Evolutionary conservation across 225 moss, liverwort and hornwort species (phyloP), one percentile per base, ranked within the genome.

Genomic region (Ulota crispa): DNA sequence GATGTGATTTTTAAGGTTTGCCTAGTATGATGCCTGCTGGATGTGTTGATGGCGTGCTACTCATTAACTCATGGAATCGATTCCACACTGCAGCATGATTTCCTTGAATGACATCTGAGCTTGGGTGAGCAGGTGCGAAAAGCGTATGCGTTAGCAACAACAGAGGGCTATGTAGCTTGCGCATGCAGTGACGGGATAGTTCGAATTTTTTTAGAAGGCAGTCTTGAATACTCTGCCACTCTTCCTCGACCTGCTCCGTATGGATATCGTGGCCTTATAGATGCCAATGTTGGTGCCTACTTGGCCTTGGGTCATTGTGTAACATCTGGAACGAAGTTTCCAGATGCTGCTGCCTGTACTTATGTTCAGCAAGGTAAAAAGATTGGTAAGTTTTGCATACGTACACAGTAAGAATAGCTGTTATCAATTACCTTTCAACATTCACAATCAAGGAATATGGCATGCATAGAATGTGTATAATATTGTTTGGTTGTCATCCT

Each of bases 201-300:
- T 26, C 85, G 93, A 54, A 84, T 92, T 30, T 93, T 93, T 69
- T 72, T 80, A 79, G 88, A 92, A 69, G 89, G 85, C 39, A 88
- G 85, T 78, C 90, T 93, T 78, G 87, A 87, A 41, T 93, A 93
- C 61, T 83, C 89, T 78, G 83, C 93, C 45, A 93, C 92, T 59
- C 86, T 93, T 75, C 93, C 93, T 81, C 83, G 93, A 57, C 93
- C 93, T 80, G 93, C 90, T 41, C 93, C 93, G 20, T 81, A 90
- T 75, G 93, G 93, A 21, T 93, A 92, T 70, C 93, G 92, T 85
- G 93, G 93, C 57, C 88, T 93, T 32, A 93, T 92, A 79, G 93
- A 93, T 75, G 86, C 80, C 78, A 92, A 91, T 71, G 87, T 90
- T 78, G 88, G 87, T 72, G 85, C 88, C 73, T 88, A 89, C 84